These are phyloP conservation scores for Monosporascus sp. DNA, from an alignment of 2,329 filamentous ascomycete genomes.

Conservation along the genomic window DNA sequence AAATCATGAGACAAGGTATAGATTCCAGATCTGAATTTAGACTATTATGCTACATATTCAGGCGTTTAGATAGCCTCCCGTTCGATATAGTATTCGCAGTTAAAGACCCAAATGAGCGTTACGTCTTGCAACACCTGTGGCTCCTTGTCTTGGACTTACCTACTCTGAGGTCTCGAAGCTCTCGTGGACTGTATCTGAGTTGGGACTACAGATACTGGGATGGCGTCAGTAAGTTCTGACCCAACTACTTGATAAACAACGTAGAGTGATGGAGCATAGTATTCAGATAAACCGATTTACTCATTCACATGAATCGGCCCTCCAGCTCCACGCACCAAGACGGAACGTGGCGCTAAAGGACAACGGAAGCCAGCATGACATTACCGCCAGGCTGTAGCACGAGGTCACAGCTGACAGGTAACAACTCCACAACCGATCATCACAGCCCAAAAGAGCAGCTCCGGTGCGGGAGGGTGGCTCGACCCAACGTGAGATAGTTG, in stretches of 20 bases:
- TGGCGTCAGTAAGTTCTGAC: no score
- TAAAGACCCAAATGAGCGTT: no score
- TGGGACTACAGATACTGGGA: no score
- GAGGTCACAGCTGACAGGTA: constrained; percentile 26
- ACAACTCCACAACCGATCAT: constrained; percentile 76
- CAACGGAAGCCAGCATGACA: constrained; percentile 60
- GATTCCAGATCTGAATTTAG: neutral
- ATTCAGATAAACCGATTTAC: constrained; percentile 65
- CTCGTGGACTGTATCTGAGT: no score
- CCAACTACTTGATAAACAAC: no score
- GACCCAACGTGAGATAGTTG: constrained; percentile 61
- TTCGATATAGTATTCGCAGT: no score
- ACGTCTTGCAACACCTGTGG: no score
- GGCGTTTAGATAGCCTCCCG: no score
- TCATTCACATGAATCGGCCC: constrained; percentile 61
- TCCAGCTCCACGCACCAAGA: constrained; percentile 47
- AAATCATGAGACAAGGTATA: constrained; percentile 9
- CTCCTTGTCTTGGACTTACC: no score
- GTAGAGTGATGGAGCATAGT: neutral
- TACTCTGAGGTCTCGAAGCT: no score
- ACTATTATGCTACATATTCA: neutral
- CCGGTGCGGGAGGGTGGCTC: constrained; percentile 69
- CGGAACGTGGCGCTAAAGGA: constrained; percentile 44
- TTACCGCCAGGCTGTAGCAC: constrained; percentile 23
- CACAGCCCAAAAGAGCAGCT: constrained; percentile 44